Percentiles rank a stretch among this genome's conserved stretches.
Conservation (phyloP, 2,329 filamentous ascomycete species). For the Thielaviopsis euricoi region DNA sequence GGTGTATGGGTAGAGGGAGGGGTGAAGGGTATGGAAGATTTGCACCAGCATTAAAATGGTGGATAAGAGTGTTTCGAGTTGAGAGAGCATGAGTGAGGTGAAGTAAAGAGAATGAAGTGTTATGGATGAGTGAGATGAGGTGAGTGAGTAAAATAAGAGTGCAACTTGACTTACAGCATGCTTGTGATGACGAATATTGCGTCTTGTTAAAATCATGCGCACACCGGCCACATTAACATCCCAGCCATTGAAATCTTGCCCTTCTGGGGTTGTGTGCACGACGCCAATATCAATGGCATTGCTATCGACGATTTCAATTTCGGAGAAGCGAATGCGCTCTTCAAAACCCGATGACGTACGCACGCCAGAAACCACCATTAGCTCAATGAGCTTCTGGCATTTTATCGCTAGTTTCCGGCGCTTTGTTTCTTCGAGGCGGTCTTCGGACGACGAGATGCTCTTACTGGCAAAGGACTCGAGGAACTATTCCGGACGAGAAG, state of each 20-base stretch:
- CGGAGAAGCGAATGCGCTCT: constrained; percentile 88
- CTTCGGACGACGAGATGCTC: constrained; percentile 91
- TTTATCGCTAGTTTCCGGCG: constrained; percentile 81
- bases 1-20: neutral
- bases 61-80: no score
- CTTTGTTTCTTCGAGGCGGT: constrained; percentile 91
- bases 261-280: constrained; percentile 73
- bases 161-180: constrained; percentile 51
- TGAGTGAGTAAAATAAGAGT: neutral
- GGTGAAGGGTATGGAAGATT: neutral
- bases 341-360: constrained; percentile 94
- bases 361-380: constrained; percentile 99
- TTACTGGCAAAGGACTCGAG: constrained; percentile 95
- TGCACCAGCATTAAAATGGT: neutral
- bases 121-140: neutral
- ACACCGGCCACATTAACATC: constrained; percentile 92
- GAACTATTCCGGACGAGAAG: constrained; percentile 45
- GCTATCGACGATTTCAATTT: constrained; percentile 90
- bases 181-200: constrained; percentile 76
- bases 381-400: constrained; percentile 85
- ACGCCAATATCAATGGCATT: constrained; percentile 84
- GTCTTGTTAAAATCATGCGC: constrained; percentile 61
- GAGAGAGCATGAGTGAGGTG: neutral
- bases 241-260: constrained; percentile 88
- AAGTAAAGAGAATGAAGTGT: neutral